Conservation (phyloP, 2,329 filamentous ascomycete genomes). For the Penicillium sp. region DNA sequence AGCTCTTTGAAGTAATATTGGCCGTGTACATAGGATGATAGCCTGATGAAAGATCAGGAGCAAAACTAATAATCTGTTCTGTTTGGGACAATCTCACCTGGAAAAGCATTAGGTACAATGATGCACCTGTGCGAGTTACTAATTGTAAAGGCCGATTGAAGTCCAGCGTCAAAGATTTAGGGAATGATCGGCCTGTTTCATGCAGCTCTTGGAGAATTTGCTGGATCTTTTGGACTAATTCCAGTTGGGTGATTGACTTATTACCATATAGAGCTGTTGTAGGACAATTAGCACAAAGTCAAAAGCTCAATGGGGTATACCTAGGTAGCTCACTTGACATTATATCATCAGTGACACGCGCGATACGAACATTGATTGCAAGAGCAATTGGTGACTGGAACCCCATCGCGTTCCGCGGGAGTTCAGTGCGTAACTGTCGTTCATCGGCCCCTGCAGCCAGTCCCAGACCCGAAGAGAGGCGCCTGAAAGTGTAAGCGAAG, state of each 20-base stretch:
- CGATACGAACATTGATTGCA: slow-evolving; percentile 22
- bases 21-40: slow-evolving; percentile 25
- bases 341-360: slow-evolving; percentile 24
- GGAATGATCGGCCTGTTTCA: slow-evolving; percentile 18
- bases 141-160: slow-evolving; percentile 16
- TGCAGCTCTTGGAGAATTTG: slow-evolving; percentile 19
- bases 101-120: slow-evolving; percentile 25
- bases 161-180: slow-evolving; percentile 14
- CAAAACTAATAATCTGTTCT: neutral
- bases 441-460: slow-evolving; percentile 23
- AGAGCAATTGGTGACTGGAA: slow-evolving; percentile 22
- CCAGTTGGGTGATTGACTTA: slow-evolving; percentile 20
- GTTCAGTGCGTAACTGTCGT: slow-evolving; percentile 16
- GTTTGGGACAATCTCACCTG: slow-evolving; percentile 8
- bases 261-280: slow-evolving; percentile 20
- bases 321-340: slow-evolving; percentile 18
- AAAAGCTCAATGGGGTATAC: neutral
- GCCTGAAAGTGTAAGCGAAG: slow-evolving; percentile 10
- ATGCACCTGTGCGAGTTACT: slow-evolving; percentile 25
- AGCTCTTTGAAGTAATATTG: slow-evolving; percentile 21
- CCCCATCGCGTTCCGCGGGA: slow-evolving; percentile 16
- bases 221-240: slow-evolving; percentile 20
- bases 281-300: neutral
- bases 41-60: slow-evolving; percentile 9
- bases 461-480: slow-evolving; percentile 21